Evolutionary conservation across 495 filamentous ascomycete species (phyloP).

Genomic region (Lasiosphaeria hispida): DNA sequence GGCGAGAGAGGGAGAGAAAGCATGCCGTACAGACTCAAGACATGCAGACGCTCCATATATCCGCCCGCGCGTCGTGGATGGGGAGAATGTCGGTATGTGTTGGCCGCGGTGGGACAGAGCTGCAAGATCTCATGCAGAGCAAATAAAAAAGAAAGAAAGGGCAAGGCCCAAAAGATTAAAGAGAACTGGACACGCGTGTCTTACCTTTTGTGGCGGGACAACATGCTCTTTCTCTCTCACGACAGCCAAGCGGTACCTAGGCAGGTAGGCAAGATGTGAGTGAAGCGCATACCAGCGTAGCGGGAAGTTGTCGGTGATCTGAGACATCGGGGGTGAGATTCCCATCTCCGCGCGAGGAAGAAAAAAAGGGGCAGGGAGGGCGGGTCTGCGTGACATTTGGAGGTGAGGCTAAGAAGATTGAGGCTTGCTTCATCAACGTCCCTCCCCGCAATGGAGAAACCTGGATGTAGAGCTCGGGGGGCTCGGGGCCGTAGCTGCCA

Average conservation of each 20-base stretch:
- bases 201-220: not conserved
- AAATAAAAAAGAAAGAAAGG: not conserved
- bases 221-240: not conserved
- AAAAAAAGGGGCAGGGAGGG: too few species aligned
- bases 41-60: not conserved
- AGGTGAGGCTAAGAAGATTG: too few species aligned
- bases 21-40: not conserved
- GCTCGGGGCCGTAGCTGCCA: too few species aligned
- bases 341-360: too few species aligned
- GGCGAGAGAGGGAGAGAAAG: too few species aligned
- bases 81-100: not conserved
- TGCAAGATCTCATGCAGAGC: slow-evolving; percentile 9
- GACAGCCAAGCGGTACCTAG: not conserved
- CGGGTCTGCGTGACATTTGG: too few species aligned
- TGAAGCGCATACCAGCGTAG: not conserved
- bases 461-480: too few species aligned
- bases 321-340: not conserved
- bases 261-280: not conserved
- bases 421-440: too few species aligned
- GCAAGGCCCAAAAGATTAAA: not conserved
- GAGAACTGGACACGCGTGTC: not conserved
- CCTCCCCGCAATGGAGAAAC: too few species aligned
- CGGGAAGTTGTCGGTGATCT: not conserved
- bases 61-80: not conserved
- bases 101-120: slow-evolving; percentile 1